A percentile compares a stretch with the other conserved stretches of the same genome.
Evolutionary conservation across 495 filamentous ascomycete genomes (phyloP).

Genomic region (Penicillium nucicola): DNA sequence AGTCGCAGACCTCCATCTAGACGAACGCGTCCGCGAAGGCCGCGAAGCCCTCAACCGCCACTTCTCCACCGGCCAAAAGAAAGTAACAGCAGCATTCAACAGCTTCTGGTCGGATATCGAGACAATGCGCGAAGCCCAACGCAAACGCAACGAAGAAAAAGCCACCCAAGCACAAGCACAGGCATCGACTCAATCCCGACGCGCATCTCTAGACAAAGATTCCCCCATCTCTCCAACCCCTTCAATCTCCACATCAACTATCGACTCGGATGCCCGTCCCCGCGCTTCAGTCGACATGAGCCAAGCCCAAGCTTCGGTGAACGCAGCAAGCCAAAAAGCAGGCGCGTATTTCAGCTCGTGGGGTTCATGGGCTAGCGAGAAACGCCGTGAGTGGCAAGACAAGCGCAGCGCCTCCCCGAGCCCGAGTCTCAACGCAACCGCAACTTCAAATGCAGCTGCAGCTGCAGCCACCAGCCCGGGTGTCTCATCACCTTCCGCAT

Average conservation of each 20-base stretch:
- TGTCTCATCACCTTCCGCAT: constrained; percentile 27
- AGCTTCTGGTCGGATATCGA: constrained; percentile 89
- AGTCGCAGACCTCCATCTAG: constrained; percentile 82
- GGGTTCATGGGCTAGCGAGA: constrained; percentile 93
- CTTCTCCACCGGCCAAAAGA: constrained; percentile 77
- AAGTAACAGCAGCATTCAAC: constrained; percentile 77
- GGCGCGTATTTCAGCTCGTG: constrained; percentile 89
- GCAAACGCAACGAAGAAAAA: constrained; percentile 62
- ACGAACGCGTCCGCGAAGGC: constrained; percentile 75
- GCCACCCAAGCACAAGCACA: constrained; percentile 3
- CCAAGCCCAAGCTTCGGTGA: constrained; percentile 65
- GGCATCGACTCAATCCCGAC: constrained; percentile 25
- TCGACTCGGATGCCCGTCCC: constrained; percentile 14
- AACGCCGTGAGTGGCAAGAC: constrained; percentile 62
- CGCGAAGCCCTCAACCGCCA: constrained; percentile 76
- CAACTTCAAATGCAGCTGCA: background rate
- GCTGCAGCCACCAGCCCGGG: background rate
- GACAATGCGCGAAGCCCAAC: constrained; percentile 75
- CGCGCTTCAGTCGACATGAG: constrained; percentile 53
- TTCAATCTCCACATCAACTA: background rate
- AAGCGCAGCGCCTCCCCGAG: constrained; percentile 31
- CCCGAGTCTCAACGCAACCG: constrained; percentile 1
- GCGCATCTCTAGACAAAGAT: constrained; percentile 31
- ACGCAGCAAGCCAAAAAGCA: constrained; percentile 68
- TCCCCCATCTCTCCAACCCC: constrained; percentile 20